phyloP scores from a whole-genome alignment of 139 green algal genomes.

The Chlamydomonas sphaeroides region DNA sequence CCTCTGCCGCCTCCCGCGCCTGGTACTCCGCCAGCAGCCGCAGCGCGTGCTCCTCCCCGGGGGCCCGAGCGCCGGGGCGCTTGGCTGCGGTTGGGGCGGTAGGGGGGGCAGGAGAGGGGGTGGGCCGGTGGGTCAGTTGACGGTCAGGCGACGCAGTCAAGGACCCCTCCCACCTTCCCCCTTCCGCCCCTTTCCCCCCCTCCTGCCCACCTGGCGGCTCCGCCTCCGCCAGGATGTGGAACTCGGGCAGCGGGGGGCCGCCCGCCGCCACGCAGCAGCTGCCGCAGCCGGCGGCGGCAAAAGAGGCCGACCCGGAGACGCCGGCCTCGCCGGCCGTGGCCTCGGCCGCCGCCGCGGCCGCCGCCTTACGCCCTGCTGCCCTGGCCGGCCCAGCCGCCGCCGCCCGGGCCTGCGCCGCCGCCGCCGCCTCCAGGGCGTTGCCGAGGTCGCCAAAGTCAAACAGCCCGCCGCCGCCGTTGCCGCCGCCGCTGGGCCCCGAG shows the following conservation, averaged over 20 bases:
- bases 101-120: background rate
- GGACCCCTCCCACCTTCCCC: background rate
- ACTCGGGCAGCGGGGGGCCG: conserved; percentile 61
- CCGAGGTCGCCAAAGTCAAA: conserved; percentile 69
- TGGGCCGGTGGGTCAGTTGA: background rate
- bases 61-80: background rate
- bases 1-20: background rate
- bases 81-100: background rate
- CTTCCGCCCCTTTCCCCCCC: background rate
- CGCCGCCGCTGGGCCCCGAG: no score
- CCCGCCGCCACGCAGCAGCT: background rate
- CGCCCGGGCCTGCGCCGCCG: background rate
- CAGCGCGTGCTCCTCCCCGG: conserved; percentile 50
- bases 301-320: no score
- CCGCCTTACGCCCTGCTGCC: background rate
- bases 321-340: background rate
- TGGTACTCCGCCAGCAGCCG: conserved; percentile 55
- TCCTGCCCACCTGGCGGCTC: conserved; percentile 44
- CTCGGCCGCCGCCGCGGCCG: background rate
- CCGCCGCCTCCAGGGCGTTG: conserved; percentile 51
- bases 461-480: background rate
- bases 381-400: no score
- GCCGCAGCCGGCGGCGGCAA: no score
- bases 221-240: conserved; percentile 61
- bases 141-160: background rate